A percentile compares a stretch with the other conserved stretches of the same genome.
Evolutionary conservation across 2,329 filamentous ascomycete genomes (phyloP).

Genomic region (Fusarium begoniae): DNA sequence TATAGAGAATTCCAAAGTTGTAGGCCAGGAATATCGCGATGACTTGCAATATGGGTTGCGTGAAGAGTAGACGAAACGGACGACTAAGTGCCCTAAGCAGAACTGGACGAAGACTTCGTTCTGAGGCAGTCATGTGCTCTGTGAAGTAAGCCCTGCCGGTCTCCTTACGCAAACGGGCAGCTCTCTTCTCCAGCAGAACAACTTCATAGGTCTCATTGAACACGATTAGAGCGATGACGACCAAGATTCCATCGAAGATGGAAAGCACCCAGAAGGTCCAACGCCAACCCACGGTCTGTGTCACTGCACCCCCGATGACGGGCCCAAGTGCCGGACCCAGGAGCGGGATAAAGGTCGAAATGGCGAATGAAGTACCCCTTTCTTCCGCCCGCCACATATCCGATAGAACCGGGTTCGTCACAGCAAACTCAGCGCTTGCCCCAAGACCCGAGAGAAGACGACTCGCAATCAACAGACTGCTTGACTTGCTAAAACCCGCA

Average conservation of each 20-base stretch:
- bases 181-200: neutral
- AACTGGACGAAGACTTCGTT: neutral
- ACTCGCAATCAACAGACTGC: neutral
- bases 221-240: neutral
- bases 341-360: neutral
- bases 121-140: neutral
- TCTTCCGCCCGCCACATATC: neutral
- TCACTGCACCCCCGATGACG: neutral
- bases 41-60: neutral
- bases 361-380: neutral
- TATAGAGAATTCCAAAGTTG: neutral
- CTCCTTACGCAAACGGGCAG: accelerated
- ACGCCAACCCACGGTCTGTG: neutral
- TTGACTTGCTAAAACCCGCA: neutral
- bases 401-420: neutral
- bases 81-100: neutral
- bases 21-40: neutral
- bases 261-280: neutral
- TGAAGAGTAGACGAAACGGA: neutral
- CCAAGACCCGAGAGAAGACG: neutral
- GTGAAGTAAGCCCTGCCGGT: neutral
- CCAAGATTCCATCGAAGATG: neutral
- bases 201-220: neutral
- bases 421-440: neutral
- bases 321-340: neutral